Evolutionary conservation across 495 filamentous ascomycete genomes (phyloP).

Genomic region (Diplogelasinospora grovesii): DNA sequence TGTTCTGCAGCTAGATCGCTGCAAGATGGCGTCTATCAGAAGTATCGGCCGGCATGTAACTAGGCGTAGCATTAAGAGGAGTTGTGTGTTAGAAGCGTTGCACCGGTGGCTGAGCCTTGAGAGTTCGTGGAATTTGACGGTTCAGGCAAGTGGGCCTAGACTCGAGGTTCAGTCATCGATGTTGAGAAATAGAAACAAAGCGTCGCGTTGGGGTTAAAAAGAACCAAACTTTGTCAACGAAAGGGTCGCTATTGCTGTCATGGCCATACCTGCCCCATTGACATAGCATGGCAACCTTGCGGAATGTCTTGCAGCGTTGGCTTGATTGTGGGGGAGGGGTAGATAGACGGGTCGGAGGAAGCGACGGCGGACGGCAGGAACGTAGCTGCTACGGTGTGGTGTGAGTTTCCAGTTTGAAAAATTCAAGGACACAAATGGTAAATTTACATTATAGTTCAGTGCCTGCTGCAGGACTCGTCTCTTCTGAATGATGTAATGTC

Average conservation of each 20-base stretch:
- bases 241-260: not conserved
- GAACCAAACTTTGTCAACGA: constrained; percentile 6
- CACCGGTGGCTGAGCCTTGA: constrained; percentile 6
- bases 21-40: constrained; percentile 9
- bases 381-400: too few relatives aligned
- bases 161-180: not conserved
- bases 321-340: constrained; percentile 5
- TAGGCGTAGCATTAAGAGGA: not conserved
- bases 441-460: not conserved
- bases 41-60: not conserved
- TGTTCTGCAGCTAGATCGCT: constrained; percentile 9
- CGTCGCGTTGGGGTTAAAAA: constrained; percentile 15
- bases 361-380: too few relatives aligned
- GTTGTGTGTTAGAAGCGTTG: constrained; percentile 3
- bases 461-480: not conserved
- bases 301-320: too few relatives aligned
- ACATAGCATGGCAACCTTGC: too few relatives aligned
- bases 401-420: too few relatives aligned
- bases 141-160: constrained; percentile 1
- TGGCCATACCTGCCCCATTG: too few relatives aligned
- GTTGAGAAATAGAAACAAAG: constrained; percentile 16
- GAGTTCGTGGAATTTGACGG: not conserved
- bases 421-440: not conserved
- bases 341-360: constrained; percentile 1
- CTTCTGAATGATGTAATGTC: not conserved